phyloP scores from a whole-genome alignment of 495 filamentous ascomycete species.

The Penicillium arizonense region DNA sequence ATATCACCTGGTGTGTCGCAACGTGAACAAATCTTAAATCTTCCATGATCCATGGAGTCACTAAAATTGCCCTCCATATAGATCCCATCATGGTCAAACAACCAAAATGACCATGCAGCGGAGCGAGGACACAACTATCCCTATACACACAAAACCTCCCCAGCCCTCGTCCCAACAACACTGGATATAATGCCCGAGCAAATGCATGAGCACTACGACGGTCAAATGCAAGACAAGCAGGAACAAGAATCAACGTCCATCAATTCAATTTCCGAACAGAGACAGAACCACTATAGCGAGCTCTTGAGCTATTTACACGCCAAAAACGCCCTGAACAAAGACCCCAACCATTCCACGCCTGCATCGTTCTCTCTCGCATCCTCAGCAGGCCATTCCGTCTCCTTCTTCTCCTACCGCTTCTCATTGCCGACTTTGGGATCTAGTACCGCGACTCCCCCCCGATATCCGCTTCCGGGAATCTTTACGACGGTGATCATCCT shows the following conservation, averaged over 20 bases:
- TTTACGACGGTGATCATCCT: slow-evolving; percentile 22
- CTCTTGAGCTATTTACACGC: slow-evolving; percentile 6
- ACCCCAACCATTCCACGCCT: not conserved
- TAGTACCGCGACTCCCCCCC: slow-evolving; percentile 7
- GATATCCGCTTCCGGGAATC: slow-evolving; percentile 10
- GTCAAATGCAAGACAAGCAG: not conserved
- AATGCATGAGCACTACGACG: slow-evolving; percentile 1
- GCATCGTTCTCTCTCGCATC: not conserved
- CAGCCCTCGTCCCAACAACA: slow-evolving; percentile 10
- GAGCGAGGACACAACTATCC: not conserved
- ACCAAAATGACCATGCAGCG: not conserved
- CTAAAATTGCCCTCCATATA: not conserved
- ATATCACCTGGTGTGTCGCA: slow-evolving; percentile 6
- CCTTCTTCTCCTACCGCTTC: slow-evolving; percentile 17
- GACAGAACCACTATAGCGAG: slow-evolving; percentile 13
- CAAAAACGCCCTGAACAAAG: not conserved
- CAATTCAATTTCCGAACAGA: not conserved
- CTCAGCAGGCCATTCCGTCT: slow-evolving; percentile 5
- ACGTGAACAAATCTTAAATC: not conserved
- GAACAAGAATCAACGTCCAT: not conserved
- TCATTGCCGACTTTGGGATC: slow-evolving; percentile 12
- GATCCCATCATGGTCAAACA: not conserved
- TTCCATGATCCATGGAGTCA: not conserved
- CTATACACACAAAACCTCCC: not conserved
- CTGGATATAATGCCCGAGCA: not conserved